Evolutionary conservation across 2,329 filamentous ascomycete species (phyloP), one percentile per base, ranked within the genome.

Genomic region (Colletotrichum chrysophilum): DNA sequence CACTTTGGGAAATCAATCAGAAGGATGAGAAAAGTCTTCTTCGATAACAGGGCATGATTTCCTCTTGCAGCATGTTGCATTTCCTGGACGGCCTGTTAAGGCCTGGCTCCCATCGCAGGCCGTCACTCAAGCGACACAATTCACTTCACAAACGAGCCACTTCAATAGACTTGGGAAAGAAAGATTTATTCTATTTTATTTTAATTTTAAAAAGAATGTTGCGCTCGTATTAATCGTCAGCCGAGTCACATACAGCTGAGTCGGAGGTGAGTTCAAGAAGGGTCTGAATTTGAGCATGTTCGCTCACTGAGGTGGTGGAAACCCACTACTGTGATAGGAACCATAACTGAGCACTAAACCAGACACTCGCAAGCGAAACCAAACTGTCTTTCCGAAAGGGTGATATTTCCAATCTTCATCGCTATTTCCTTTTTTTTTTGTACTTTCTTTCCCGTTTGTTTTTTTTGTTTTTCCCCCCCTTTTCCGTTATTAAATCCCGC

Each of bases 1-100:
- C 16, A n/a, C 9, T 48, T 4, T 7, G 1, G 5, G 2, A 48
- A n/a, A 48, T n/a, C 5, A 6, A 3, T 3, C 18, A 48, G 3
- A n/a, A 48, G 3, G 9, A n/a, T 48, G 5, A 4, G 4, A 2
- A 12, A 9, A 48, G 38, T 48, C 38, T 48, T 48, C 5, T 2
- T n/a, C 9, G 2, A 2, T 2, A 4, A 48, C 16, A 38, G 38
- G 38, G 18, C 18, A 5, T 18, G 38, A 48, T n/a, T 48, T n/a
- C 1, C 18, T 12, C 5, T n/a, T 12, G 38, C 38, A 1, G 7
- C 16, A n/a, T 43, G 9, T n/a, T 43, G 38, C 38, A 18, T 48
- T n/a, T 48, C 18, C 8, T 48, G 18, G 38, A 18, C 9, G 38
- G 18, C 38, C 9, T 48, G 18, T n/a, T n/a, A 48, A n/a, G 5